phyloP scores from a whole-genome alignment of 768 basidiomycete species.

The Solioccasus polychromus region DNA sequence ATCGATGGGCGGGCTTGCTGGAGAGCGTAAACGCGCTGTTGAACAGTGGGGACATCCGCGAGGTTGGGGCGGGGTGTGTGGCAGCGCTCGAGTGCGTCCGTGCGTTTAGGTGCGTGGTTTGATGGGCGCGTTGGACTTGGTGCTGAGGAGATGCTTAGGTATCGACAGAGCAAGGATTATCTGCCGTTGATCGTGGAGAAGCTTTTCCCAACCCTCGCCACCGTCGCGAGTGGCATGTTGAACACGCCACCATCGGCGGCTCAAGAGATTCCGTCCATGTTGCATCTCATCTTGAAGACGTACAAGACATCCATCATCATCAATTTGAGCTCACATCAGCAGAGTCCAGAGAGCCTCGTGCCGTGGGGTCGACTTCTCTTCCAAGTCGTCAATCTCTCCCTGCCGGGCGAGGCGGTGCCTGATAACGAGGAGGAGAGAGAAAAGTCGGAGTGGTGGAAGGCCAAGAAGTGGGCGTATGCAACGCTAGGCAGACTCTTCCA shows the following conservation, averaged over 20 bases:
- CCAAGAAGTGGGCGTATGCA: slow-evolving; percentile 93
- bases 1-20: slow-evolving; percentile 68
- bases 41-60: slow-evolving; percentile 57
- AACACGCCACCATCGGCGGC: slow-evolving; percentile 54
- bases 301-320: slow-evolving; percentile 83
- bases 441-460: slow-evolving; percentile 83
- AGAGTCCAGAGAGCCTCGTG: slow-evolving; percentile 68
- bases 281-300: slow-evolving; percentile 84
- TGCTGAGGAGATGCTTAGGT: slow-evolving; percentile 53
- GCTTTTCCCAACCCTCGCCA: slow-evolving; percentile 73
- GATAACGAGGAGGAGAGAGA: slow-evolving; percentile 75
- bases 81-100: slow-evolving; percentile 75
- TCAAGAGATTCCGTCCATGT: slow-evolving; percentile 76
- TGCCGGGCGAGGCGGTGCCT: slow-evolving; percentile 65
- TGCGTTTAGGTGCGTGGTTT: slow-evolving; percentile 38
- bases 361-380: slow-evolving; percentile 89
- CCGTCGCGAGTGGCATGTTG: slow-evolving; percentile 70
- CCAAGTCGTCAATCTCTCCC: slow-evolving; percentile 66
- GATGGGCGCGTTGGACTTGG: not conserved
- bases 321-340: slow-evolving; percentile 70
- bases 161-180: slow-evolving; percentile 61
- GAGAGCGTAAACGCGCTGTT: slow-evolving; percentile 65
- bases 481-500: slow-evolving; percentile 78
- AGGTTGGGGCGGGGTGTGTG: slow-evolving; percentile 80
- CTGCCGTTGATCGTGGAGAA: slow-evolving; percentile 56